Percentiles rank a stretch among this genome's conserved stretches.
Evolutionary conservation across 345 rosid genomes (phyloP).

Genomic region (Viola odorata): DNA sequence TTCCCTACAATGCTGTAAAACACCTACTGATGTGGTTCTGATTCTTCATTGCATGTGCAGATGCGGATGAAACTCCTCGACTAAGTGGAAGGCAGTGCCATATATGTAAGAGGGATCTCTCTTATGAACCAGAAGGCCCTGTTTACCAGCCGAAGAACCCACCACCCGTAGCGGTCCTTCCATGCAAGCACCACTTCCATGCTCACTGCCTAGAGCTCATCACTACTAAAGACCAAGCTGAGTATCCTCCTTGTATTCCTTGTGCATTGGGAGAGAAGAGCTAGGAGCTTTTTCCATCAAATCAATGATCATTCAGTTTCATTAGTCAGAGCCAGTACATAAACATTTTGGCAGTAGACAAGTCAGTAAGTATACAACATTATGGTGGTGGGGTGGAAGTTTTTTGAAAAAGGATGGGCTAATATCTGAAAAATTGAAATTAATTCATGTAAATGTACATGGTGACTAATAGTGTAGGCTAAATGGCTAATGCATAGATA

Average conservation of each 20-base stretch:
- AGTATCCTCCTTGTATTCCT: conserved; percentile 18
- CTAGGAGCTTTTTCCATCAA: too few species aligned
- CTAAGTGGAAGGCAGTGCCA: conserved; percentile 15
- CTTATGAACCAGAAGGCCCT: conserved; percentile 11
- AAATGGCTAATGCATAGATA: too few species aligned
- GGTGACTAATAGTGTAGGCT: too few species aligned
- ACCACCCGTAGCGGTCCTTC: conserved; percentile 15
- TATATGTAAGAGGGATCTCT: conserved; percentile 22
- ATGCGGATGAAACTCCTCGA: conserved; percentile 3
- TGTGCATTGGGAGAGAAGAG: conserved; percentile 14
- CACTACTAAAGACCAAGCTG: conserved; percentile 16
- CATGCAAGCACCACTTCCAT: conserved; percentile 21
- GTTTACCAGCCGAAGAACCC: conserved; percentile 1
- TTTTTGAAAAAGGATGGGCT: too few species aligned
- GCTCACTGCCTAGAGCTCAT: conserved; percentile 16
- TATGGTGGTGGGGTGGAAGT: too few species aligned
- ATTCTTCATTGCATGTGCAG: conserved; percentile 12
- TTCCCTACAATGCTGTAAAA: background rate
- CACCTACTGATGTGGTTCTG: background rate
- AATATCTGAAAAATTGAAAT: too few species aligned
- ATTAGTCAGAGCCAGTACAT: too few species aligned
- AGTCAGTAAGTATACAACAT: too few species aligned
- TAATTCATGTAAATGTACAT: too few species aligned
- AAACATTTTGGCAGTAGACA: too few species aligned
- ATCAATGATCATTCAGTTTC: conserved; percentile 2